Evolutionary conservation across 192 early-diverging fungal species (phyloP), one percentile per base, ranked within the genome.

Genomic region (Entophlyctis luteolus): DNA sequence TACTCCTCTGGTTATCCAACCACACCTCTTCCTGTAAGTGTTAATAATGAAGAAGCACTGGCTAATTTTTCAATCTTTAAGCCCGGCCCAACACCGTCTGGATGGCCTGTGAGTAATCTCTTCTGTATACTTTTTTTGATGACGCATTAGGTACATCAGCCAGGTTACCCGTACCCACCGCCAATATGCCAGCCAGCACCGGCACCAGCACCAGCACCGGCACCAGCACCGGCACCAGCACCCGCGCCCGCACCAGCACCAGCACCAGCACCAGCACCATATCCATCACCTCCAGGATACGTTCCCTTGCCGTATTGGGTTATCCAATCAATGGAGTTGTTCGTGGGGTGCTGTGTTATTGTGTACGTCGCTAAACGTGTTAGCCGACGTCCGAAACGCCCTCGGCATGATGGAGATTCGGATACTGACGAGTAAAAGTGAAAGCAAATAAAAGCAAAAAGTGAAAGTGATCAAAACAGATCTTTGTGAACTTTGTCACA

Each of bases 301-400:
- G 5, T 55, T 22, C 4, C 10, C 5, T 35, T 55, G 16, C 31
- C 54, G 6, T 34, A 29, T 29, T 29, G 54, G 8, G 6, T 55
- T 16, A 14, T 55, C 20, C 54, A 55, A 55, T 5, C 8, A 29
- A 55, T 55, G 54, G 36, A 55, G 31, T 55, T 55, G 14, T 55
- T 55, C 28, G 54, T 55, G 23, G 31, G 31, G 12, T 55, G 54
- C 32, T 31, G 54, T 33, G 32, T 55, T 6, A 3, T 55, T 22
- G 54, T 55, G 6, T 55, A 55, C 20, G 4, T 55, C 5, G 54
- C 54, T 6, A 55, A 55, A 32, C 5, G 20, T n/a, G 28, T 55
- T 55, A 34, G 31, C 5, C 31, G 36, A 32, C 4, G 54, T 6
- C 54, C 54, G 8, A 8, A 23, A 25, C 49, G 49, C 49, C n/a